Base-by-base conservation (phyloP, 2,329 filamentous ascomycete species). In the Sclerotinia spermophila region DNA sequence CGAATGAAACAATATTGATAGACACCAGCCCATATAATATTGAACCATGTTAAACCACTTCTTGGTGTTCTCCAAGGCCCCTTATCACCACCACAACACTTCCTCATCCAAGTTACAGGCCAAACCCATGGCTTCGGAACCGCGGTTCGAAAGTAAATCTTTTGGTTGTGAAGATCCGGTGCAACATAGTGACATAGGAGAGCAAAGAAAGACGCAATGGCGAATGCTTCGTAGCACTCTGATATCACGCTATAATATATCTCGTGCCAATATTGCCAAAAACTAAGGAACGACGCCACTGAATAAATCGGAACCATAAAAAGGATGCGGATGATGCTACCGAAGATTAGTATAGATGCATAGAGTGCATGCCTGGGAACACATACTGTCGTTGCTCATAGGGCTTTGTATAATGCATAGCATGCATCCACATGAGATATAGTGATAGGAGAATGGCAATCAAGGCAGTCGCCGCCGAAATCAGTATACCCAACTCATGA, bases 11-110 rank as follows among this genome's bases (percentile, higher is more conserved):
- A 94, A 82, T 96, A 96, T 77, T 96, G 93, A 81, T 94, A 96
- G 69, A 96, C 86, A 68, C 90, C 89, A 61, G 92, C 86, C 91
- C 91, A 96, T 75, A 94, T 85, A 72, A 94, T 89, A 79, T 97
- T 97, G 82, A 96, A 96, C 92, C 92, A 96, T 1, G 93, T 96
- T 79, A 96, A 82, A 1, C 93, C 93, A 80, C 91, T 96, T 74
- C 86, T 84, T 0, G 93, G 93, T n/a, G 86, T 90, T 75, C 92
- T 86, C 84, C 92, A 90, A 38, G 86, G 84, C 0, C 92, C 92
- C 68, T 86, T 83, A 72, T 91, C 80, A 45, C 91, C 90, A 51
- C 92, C 90, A 70, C 88, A 91, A 78, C 89, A 92, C 76, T 86
- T 89, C 74, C 89, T 87, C 72, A 92, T 83, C 86, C 90, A 92